phyloP scores from a whole-genome alignment of 2,329 filamentous ascomycete genomes.

The Zasmidium angulare region DNA sequence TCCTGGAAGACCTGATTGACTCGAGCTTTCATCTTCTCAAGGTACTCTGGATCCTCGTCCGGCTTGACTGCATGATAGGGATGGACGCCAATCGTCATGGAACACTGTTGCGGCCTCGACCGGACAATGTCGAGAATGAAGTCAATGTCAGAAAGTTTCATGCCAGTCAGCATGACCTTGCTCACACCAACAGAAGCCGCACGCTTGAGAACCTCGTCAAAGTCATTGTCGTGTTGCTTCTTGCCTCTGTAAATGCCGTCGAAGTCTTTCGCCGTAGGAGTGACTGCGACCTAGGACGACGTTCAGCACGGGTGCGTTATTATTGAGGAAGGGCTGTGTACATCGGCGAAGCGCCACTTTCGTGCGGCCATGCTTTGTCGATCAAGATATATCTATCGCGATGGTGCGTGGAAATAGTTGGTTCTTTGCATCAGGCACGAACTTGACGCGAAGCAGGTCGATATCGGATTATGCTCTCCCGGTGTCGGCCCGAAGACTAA shows the following conservation, averaged over 20 bases:
- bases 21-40: constrained; percentile 26
- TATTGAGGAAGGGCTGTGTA: neutral
- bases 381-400: neutral
- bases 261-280: constrained; percentile 43
- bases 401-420: neutral
- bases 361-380: neutral
- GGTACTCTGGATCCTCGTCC: constrained; percentile 25
- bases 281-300: constrained; percentile 34
- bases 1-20: constrained; percentile 25
- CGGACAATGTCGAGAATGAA: constrained; percentile 28
- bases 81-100: constrained; percentile 51
- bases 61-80: constrained; percentile 52
- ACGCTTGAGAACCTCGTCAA: constrained; percentile 44
- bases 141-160: constrained; percentile 44
- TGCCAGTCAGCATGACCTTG: constrained; percentile 40
- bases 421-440: too few relatives aligned
- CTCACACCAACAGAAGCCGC: constrained; percentile 43
- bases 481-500: neutral
- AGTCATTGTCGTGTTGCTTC: constrained; percentile 49
- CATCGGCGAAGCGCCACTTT: constrained; percentile 5
- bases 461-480: neutral
- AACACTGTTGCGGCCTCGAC: constrained; percentile 35
- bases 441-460: neutral
- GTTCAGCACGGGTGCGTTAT: neutral
- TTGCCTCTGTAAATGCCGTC: constrained; percentile 53